Evolutionary conservation across 805 yeast genomes (phyloP).

Genomic region (Torulaspora gathmanii): DNA sequence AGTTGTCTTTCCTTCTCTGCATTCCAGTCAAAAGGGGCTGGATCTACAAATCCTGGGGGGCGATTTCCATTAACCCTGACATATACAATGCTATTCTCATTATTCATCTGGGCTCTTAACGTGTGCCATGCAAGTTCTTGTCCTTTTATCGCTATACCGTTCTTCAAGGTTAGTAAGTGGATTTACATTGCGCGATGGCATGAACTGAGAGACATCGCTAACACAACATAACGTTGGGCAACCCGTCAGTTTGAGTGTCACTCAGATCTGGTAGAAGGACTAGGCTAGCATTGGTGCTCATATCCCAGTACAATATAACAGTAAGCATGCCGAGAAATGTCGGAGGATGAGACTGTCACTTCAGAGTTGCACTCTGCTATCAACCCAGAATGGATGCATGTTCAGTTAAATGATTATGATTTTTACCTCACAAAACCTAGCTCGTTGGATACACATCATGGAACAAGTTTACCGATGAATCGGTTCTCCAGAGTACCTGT

Average conservation of each 20-base stretch:
- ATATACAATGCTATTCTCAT: constrained; percentile 38
- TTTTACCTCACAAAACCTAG: constrained; percentile 58
- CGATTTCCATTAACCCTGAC: constrained; percentile 43
- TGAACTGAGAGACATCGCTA: neutral
- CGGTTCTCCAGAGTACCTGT: constrained; percentile 58
- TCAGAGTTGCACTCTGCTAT: constrained; percentile 12
- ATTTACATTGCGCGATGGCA: constrained; percentile 1
- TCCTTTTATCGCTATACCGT: neutral
- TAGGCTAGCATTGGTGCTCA: too few relatives aligned
- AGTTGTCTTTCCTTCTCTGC: constrained; percentile 32
- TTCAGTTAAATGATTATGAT: constrained; percentile 63
- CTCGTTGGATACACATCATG: constrained; percentile 46
- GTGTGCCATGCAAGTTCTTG: neutral
- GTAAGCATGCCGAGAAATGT: constrained; percentile 14
- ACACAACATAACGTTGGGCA: neutral
- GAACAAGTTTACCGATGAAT: constrained; percentile 32
- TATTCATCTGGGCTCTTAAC: constrained; percentile 21
- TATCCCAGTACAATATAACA: neutral
- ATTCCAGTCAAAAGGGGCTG: constrained; percentile 35
- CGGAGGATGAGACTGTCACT: constrained; percentile 16
- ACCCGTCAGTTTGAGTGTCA: neutral
- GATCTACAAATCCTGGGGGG: constrained; percentile 40
- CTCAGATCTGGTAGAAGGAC: too few relatives aligned
- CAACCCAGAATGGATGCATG: constrained; percentile 28
- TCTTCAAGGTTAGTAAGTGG: neutral